These are phyloP conservation scores for Pseudotsuga menziesii DNA, from an alignment of 75 land plant genomes.

Conservation along the genomic window DNA sequence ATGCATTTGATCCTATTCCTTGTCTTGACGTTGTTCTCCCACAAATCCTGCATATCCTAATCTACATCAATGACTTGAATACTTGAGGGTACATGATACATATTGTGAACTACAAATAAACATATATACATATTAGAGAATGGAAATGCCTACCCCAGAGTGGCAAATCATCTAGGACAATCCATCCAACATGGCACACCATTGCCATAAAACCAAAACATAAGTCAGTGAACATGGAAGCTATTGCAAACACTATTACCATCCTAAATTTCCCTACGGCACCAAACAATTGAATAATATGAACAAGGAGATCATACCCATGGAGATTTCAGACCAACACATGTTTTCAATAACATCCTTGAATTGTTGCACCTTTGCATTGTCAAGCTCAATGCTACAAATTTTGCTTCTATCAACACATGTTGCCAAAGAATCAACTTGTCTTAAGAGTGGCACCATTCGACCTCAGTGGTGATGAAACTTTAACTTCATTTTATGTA, in stretches of 20 bases:
- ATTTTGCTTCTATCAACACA: conserved; percentile 58
- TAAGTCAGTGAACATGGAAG: conserved; percentile 2
- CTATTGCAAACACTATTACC: background rate
- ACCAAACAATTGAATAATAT: background rate
- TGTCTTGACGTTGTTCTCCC: conserved; percentile 77
- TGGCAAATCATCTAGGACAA: conserved; percentile 79
- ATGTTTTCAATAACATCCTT: conserved; percentile 87
- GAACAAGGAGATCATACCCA: conserved; percentile 57
- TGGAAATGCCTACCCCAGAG: conserved; percentile 85
- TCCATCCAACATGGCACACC: background rate
- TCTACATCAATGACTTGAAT: background rate
- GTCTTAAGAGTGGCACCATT: too few relatives aligned
- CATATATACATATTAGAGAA: background rate
- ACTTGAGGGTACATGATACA: background rate
- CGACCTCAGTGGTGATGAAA: too few relatives aligned
- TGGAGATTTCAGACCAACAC: conserved; percentile 94
- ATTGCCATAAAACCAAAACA: background rate
- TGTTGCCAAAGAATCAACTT: conserved; percentile 32
- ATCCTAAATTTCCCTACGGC: background rate
- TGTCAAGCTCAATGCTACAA: conserved; percentile 69
- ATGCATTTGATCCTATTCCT: conserved; percentile 53
- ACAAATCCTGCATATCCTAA: conserved; percentile 66
- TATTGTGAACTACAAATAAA: conserved; percentile 3
- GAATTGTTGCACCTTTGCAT: conserved; percentile 55
- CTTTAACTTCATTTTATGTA: too few relatives aligned